phyloP scores from a whole-genome alignment of 768 basidiomycete genomes.

The Cystofilobasidium bisporidii region DNA sequence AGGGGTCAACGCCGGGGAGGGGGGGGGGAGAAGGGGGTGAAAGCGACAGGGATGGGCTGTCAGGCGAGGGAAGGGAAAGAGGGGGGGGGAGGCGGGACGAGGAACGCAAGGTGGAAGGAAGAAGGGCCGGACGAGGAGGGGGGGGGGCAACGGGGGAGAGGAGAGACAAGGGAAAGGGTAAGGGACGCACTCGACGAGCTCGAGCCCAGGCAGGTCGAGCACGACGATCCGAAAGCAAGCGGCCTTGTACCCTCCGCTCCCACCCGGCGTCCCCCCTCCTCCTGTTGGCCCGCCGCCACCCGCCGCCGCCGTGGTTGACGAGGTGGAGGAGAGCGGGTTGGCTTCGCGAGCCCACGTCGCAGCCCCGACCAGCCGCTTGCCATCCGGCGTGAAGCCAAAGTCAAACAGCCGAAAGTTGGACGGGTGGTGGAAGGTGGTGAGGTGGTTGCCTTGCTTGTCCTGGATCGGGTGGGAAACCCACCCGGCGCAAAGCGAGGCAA shows the following conservation, averaged over 20 bases:
- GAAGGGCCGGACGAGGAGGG: no score
- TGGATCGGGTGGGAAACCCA: no score
- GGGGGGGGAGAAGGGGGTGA: slow-evolving; percentile 26
- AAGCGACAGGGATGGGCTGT: slow-evolving; percentile 17
- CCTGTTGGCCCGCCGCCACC: slow-evolving; percentile 28
- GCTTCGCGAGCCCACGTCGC: slow-evolving; percentile 37
- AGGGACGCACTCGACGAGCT: slow-evolving; percentile 55
- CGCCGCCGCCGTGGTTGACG: slow-evolving; percentile 12
- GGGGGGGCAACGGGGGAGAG: slow-evolving; percentile 21
- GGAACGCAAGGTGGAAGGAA: no score
- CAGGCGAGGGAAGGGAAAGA: no score
- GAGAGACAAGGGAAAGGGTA: slow-evolving; percentile 22
- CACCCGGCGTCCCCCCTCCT: slow-evolving; percentile 6
- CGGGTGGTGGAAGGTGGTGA: not conserved
- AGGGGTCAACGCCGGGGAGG: no score
- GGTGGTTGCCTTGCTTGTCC: not conserved
- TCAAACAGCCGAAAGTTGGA: slow-evolving; percentile 43
- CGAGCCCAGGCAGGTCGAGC: slow-evolving; percentile 47
- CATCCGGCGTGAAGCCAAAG: slow-evolving; percentile 76
- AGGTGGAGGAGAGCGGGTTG: slow-evolving; percentile 19
- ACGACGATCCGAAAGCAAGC: slow-evolving; percentile 26
- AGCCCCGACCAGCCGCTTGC: slow-evolving; percentile 70
- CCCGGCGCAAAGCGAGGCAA: no score
- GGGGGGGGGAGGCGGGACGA: no score
- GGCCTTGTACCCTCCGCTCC: slow-evolving; percentile 15